Evolutionary conservation across 148 eudicot genomes (phyloP), one percentile per base, ranked within the genome.

Genomic region (Fagopyrum esculentum): DNA sequence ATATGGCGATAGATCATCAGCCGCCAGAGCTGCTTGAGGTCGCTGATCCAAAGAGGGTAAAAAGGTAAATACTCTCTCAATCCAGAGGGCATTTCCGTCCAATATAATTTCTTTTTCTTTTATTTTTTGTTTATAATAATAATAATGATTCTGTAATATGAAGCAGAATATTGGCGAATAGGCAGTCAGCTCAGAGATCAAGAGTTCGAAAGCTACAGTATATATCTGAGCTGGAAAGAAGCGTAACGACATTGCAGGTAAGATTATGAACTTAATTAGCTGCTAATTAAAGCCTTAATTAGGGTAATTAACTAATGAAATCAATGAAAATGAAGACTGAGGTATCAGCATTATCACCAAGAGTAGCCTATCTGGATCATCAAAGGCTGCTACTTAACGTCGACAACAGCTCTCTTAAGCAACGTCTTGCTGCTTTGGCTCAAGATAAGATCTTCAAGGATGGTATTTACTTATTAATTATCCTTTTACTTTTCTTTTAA

Each of bases 151-250:
- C 17, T 35, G 11, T 26, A 3, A 63, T 8, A n/a, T 13, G 0
- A 3, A 11, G 22, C 83, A 95, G 98, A 82, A 90, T 95, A 10
- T 81, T 95, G 80, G 98, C 98, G 0, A 95, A 95, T 26, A 85
- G 98, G 51, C 97, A 95, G 83, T 95, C 98, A 15, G 98, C 98
- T 5, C 98, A 95, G 80, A 82, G 98, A 52, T 95, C 98, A 63
- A 83, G 98, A 75, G 97, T 95, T 83, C 87, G 98, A 73, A 95
- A 95, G 66, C 77, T 95, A 60, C 98, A 95, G 79, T 95, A 95
- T 86, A 90, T 95, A 75, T 95, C 97, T 26, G 98, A 95, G 82
- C 87, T 95, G n/a, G 98, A 95, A 76, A 85, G 98, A 45, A 92
- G 91, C 77, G 96, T 94, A 46, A 85, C 96, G 52, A 77, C 98